phyloP scores from a whole-genome alignment of 768 basidiomycete genomes.

The Russula lepida region DNA sequence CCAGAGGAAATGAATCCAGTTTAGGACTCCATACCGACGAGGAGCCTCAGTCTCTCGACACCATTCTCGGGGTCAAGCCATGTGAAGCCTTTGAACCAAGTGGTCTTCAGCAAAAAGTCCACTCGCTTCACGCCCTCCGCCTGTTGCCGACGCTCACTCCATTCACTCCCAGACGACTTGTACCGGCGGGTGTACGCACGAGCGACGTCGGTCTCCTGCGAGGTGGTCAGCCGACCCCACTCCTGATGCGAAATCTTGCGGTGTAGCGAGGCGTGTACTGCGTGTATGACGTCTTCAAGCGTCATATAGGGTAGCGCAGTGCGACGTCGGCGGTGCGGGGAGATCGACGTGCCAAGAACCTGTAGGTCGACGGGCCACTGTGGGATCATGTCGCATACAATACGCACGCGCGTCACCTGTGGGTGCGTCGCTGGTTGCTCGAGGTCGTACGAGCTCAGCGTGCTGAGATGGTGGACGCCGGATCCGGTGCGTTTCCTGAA shows the following conservation, averaged over 20 bases:
- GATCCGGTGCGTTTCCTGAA: conserved; percentile 7
- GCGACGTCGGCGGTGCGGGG: conserved; percentile 15
- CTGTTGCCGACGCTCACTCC: conserved; percentile 8
- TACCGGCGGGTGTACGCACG: conserved; percentile 21
- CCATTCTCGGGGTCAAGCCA: conserved; percentile 18
- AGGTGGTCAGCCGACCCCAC: conserved; percentile 13
- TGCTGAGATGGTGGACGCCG: neutral
- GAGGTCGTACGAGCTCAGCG: conserved; percentile 15
- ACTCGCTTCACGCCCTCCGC: conserved; percentile 21
- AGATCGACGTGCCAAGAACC: conserved; percentile 15
- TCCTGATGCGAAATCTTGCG: conserved; percentile 21
- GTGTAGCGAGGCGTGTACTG: conserved; percentile 16
- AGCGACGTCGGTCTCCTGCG: conserved; percentile 19
- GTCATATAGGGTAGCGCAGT: conserved; percentile 14
- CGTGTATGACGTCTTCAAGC: conserved; percentile 16
- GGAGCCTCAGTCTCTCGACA: conserved; percentile 16
- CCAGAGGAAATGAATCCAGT: neutral
- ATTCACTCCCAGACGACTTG: conserved; percentile 12
- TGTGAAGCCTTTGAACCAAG: conserved; percentile 18
- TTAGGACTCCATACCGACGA: conserved; percentile 8
- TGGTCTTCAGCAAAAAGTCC: conserved; percentile 17
- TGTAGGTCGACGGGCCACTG: conserved; percentile 21
- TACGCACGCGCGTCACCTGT: conserved; percentile 17
- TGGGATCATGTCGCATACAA: conserved; percentile 17
- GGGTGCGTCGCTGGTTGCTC: conserved; percentile 20